These are phyloP conservation scores for Microbotryomycetes sp. DNA, from an alignment of 1,284 basidiomycete genomes.

Conservation along the genomic window DNA sequence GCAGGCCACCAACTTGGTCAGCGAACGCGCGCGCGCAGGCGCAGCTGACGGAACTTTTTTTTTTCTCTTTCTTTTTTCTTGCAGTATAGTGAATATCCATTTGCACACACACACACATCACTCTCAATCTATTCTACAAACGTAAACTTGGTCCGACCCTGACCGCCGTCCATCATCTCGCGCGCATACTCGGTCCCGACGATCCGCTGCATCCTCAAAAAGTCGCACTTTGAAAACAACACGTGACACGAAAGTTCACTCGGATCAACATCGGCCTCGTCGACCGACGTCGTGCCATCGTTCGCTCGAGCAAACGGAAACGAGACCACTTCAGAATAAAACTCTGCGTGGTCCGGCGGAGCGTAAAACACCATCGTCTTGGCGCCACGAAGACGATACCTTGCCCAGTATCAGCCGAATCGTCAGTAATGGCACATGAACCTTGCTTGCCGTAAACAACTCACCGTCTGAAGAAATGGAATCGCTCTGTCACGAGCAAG, in stretches of 20 bases:
- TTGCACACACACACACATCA: not conserved
- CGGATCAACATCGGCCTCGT: conserved; percentile 48
- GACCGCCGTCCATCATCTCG: conserved; percentile 18
- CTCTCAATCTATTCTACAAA: conserved; percentile 9
- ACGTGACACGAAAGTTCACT: conserved; percentile 69
- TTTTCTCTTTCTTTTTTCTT: not conserved
- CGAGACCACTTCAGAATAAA: conserved; percentile 80
- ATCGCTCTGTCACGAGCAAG: conserved; percentile 86
- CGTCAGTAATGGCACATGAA: conserved; percentile 13
- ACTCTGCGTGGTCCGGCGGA: conserved; percentile 80
- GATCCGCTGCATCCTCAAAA: conserved; percentile 53
- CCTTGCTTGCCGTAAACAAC: conserved; percentile 25
- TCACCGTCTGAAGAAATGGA: conserved; percentile 90
- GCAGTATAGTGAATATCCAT: not conserved
- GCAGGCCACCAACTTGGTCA: too few species aligned
- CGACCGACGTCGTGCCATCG: conserved; percentile 46
- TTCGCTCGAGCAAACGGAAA: conserved; percentile 61
- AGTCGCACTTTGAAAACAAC: conserved; percentile 81
- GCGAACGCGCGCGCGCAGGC: not conserved
- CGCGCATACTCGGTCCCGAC: conserved; percentile 21
- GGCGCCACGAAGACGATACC: conserved; percentile 84
- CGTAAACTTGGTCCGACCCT: conserved; percentile 20
- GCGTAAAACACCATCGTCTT: conserved; percentile 89
- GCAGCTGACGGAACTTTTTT: not conserved
- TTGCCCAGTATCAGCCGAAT: conserved; percentile 37